Percentiles rank a stretch among this genome's conserved stretches.
phyloP scores from a whole-genome alignment of 768 basidiomycete species.

The Leccinum uliginosum region DNA sequence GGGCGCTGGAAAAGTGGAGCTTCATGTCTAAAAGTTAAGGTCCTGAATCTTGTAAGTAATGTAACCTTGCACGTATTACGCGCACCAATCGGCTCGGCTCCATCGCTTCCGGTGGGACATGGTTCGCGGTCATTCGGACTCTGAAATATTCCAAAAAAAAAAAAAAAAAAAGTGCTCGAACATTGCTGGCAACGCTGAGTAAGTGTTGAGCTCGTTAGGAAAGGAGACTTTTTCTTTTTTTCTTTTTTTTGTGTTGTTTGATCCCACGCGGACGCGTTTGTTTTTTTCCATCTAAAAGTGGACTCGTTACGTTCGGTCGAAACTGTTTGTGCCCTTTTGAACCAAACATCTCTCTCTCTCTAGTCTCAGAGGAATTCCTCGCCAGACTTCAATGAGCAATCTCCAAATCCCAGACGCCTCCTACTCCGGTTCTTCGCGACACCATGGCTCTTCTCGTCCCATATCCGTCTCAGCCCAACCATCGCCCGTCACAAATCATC shows the following conservation, averaged over 20 bases:
- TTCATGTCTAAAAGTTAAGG: slow-evolving; percentile 40
- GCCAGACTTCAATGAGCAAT: slow-evolving; percentile 23
- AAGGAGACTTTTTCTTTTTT: background rate
- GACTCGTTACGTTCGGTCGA: slow-evolving; percentile 1
- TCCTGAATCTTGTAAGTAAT: background rate
- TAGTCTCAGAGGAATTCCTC: slow-evolving; percentile 1
- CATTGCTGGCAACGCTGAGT: background rate
- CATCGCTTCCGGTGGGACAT: slow-evolving; percentile 14
- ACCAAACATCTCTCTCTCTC: background rate
- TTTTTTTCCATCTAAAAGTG: slow-evolving; percentile 23
- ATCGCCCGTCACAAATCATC: slow-evolving; percentile 38
- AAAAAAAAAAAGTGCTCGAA: slow-evolving; percentile 12
- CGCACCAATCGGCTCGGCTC: slow-evolving; percentile 4
- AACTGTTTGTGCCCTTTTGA: slow-evolving; percentile 2
- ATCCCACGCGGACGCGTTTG: slow-evolving; percentile 17
- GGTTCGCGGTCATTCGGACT: slow-evolving; percentile 15
- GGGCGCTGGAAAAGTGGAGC: slow-evolving; percentile 55
- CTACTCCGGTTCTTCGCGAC: slow-evolving; percentile 43
- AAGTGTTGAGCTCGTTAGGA: background rate
- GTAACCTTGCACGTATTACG: background rate
- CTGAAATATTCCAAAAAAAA: slow-evolving; percentile 19
- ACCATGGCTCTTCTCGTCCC: slow-evolving; percentile 41
- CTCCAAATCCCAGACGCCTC: slow-evolving; percentile 45
- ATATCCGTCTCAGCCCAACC: slow-evolving; percentile 57
- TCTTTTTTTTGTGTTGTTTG: slow-evolving; percentile 6